Percentiles rank a stretch among this genome's conserved stretches.
phyloP scores from a whole-genome alignment of 306 rosid species.

The Prinsepia uniflora region DNA sequence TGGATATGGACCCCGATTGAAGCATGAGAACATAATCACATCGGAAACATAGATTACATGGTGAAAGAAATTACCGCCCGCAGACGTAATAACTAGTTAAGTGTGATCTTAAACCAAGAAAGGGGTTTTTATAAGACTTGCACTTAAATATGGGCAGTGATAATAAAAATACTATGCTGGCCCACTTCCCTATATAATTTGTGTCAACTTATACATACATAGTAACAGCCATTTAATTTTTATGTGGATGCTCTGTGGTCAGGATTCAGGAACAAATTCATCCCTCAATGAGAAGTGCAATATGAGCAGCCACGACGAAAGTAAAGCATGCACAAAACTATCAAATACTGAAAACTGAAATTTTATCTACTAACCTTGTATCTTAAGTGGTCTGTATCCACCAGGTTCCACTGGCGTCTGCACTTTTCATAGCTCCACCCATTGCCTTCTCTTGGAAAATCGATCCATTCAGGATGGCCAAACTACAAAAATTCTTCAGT shows the following conservation, averaged over 20 bases:
- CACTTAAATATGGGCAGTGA: neutral
- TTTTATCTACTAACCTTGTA: conserved; percentile 50
- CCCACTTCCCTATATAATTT: neutral
- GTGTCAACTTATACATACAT: neutral
- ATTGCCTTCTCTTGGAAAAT: conserved; percentile 98
- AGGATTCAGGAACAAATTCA: neutral
- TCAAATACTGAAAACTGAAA: neutral
- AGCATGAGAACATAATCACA: neutral
- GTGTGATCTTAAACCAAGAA: neutral
- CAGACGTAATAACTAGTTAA: neutral
- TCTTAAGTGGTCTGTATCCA: conserved; percentile 80
- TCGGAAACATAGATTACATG: neutral
- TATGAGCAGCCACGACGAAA: conserved; percentile 3
- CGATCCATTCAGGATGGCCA: conserved; percentile 99
- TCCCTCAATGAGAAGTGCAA: neutral
- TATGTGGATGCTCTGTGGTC: neutral
- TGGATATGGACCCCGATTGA: too few relatives aligned
- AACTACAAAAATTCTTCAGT: conserved; percentile 40
- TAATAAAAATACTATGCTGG: neutral
- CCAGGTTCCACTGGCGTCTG: conserved; percentile 90
- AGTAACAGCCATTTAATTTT: neutral
- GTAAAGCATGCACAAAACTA: neutral
- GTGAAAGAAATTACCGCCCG: neutral
- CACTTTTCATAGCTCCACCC: conserved; percentile 95
- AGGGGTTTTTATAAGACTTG: neutral